These are phyloP conservation scores for Escallonia rubra DNA, from an alignment of 129 eudicot species.

Conservation along the genomic window DNA sequence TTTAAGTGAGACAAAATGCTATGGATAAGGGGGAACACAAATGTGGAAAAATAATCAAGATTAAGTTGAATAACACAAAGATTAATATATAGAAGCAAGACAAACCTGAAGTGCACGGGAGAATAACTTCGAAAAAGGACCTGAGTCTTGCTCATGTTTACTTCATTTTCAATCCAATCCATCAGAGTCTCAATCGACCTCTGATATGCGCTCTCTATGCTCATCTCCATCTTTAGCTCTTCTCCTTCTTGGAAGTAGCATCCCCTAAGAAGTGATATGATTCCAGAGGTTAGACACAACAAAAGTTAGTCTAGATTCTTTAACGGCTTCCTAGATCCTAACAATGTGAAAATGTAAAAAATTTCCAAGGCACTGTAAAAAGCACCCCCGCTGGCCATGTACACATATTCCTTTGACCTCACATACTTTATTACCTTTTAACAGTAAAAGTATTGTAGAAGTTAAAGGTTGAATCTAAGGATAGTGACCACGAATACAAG, in stretches of 20 bases:
- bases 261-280: conserved; percentile 47
- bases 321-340: too few relatives aligned
- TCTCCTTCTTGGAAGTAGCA: conserved; percentile 81
- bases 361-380: too few relatives aligned
- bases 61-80: too few relatives aligned
- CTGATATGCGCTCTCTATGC: conserved; percentile 51
- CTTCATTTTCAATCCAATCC: conserved; percentile 60
- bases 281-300: conserved; percentile 5
- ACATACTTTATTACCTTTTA: too few relatives aligned
- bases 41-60: neutral
- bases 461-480: too few relatives aligned
- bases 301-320: too few relatives aligned
- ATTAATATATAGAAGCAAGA: neutral
- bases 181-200: conserved; percentile 63
- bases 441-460: too few relatives aligned
- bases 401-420: too few relatives aligned
- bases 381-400: too few relatives aligned
- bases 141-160: conserved; percentile 55
- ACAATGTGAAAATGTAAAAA: too few relatives aligned
- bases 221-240: conserved; percentile 77
- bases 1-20: neutral
- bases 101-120: conserved; percentile 94
- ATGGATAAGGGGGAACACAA: neutral
- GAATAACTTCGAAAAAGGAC: conserved; percentile 78
- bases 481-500: too few relatives aligned